Base-by-base conservation (phyloP, 2,329 filamentous ascomycete genomes). In the Aplosporella prunicola region DNA sequence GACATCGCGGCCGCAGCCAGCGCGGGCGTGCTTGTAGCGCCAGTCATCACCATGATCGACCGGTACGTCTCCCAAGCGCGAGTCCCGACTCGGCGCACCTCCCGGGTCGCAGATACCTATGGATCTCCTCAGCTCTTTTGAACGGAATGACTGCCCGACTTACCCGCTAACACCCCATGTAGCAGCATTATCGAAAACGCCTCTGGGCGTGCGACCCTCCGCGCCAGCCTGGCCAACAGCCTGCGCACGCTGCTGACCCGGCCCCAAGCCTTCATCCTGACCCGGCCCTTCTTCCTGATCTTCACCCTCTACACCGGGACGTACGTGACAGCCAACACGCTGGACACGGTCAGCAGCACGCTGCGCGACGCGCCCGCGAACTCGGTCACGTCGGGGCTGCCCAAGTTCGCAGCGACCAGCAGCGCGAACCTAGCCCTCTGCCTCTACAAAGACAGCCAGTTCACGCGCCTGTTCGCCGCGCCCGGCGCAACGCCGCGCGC, bases 391-490 rank as follows among this genome's bases (percentile, higher is more conserved):
- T 70, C 82, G 7, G 87, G 87, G 39, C 72, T 78, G 0, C 61
- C 74, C 43, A 95, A 95, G 57, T 95, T 96, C 63, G 64, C 77
- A 49, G 78, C 82, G 34, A 89, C 85, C 1, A 82, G 77, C 11
- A 64, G 74, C n/a, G 77, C 87, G 39, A 96, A 95, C 63, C 79
- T 94, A 60, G 75, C 77, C 6, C 70, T 94, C 23, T 86, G 85
- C 60, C 76, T 94, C 31, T 86, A 91, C 71, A 95, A 94, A 60
- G 88, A 94, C 63, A 79, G 80, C 50, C 76, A 81, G 43, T 94
- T 89, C 58, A 85, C 85, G 1, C 75, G 77, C 51, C 73, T 94
- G 52, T 94, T 93, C 57, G 84, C 84, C 9, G 76, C 80, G 0
- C 56, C 61, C 3, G 42, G 68, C 59, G 40, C 71, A 62, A 9